Evolutionary conservation across 352 stramenopile genomes (phyloP).

Genomic region (Pythium vanterpoolii): DNA sequence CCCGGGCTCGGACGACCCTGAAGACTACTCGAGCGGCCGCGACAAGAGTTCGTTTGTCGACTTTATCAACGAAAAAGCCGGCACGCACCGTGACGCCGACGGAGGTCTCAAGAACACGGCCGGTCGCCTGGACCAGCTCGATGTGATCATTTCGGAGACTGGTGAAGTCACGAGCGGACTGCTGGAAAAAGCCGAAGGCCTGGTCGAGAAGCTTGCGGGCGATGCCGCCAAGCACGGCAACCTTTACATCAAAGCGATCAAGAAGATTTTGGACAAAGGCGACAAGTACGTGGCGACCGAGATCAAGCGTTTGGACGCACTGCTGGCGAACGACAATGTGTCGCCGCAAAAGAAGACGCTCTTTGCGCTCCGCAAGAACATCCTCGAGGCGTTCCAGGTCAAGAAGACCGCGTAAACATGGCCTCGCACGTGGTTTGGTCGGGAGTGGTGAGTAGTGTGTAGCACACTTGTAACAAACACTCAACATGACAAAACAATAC

Average conservation of each 20-base stretch:
- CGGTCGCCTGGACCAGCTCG: slow-evolving; percentile 79
- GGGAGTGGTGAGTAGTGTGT: not conserved
- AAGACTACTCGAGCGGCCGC: slow-evolving; percentile 83
- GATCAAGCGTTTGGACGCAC: slow-evolving; percentile 72
- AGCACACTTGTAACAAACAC: slow-evolving; percentile 1
- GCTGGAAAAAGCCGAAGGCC: slow-evolving; percentile 67
- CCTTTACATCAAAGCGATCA: slow-evolving; percentile 88
- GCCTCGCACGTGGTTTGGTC: not conserved
- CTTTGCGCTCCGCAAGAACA: slow-evolving; percentile 89
- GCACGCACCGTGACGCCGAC: slow-evolving; percentile 75
- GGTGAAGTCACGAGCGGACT: slow-evolving; percentile 64
- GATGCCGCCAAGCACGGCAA: slow-evolving; percentile 72
- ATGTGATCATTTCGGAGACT: slow-evolving; percentile 75
- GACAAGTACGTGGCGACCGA: slow-evolving; percentile 78
- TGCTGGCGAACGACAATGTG: slow-evolving; percentile 84
- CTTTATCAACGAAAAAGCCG: slow-evolving; percentile 91
- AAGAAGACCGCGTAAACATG: slow-evolving; percentile 34
- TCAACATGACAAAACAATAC: not conserved
- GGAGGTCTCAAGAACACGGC: slow-evolving; percentile 70
- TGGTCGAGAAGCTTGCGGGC: slow-evolving; percentile 68
- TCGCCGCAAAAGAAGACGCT: slow-evolving; percentile 86
- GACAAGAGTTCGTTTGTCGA: slow-evolving; percentile 85
- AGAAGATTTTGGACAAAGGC: slow-evolving; percentile 89
- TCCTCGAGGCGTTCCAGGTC: slow-evolving; percentile 75
- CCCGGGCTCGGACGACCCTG: slow-evolving; percentile 65